Base-by-base conservation (phyloP, 2,329 filamentous ascomycete genomes). In the Rugonectria rugulosa region DNA sequence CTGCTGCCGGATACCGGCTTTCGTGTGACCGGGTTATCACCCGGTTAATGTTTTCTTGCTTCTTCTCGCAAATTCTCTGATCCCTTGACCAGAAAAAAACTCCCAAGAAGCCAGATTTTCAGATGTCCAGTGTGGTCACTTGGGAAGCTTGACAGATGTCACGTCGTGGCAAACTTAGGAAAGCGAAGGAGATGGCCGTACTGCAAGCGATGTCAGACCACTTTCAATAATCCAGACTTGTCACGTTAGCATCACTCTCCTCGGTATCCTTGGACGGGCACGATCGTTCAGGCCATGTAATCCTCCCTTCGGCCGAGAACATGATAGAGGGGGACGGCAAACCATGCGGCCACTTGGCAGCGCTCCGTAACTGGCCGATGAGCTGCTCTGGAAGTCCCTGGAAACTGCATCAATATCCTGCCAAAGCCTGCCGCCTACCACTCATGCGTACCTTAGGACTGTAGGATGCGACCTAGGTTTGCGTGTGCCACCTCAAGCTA, bases 1-100 rank as follows among this genome's bases (percentile, higher is more conserved):
- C 50, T 62, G 19, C 48, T 54, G 45, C 60, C 60, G 56, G 60
- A 36, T 44, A 51, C 56, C 59, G 56, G 59, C 49, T 51, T 56
- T 50, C 24, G 48, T 56, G 42, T 52, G 54, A 56, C 53, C 61
- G 56, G 60, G 52, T 55, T 59, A 55, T 59, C 42, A 59, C 45
- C 62, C 52, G 54, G 56, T 57, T 56, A 46, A 60, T 49, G 43
- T 43, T n/a, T 9, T 47, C 32, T 46, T 14, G 52, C 41, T 50
- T 29, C 19, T 49, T 48, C 40, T 53, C 31, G 31, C 29, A 32
- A 11, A 9, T 32, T 32, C 29, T 32, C 5, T 14, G 43, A 27
- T 29, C 27, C 27, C 15, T 50, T 43, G 49, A 57, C 14, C 40
- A 52, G 52, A 55, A 24, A 42, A 24, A 50, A 20, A 31, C 38